These are phyloP conservation scores for Coemansia sp. DNA, from an alignment of 192 early-diverging fungal genomes.

Conservation along the genomic window DNA sequence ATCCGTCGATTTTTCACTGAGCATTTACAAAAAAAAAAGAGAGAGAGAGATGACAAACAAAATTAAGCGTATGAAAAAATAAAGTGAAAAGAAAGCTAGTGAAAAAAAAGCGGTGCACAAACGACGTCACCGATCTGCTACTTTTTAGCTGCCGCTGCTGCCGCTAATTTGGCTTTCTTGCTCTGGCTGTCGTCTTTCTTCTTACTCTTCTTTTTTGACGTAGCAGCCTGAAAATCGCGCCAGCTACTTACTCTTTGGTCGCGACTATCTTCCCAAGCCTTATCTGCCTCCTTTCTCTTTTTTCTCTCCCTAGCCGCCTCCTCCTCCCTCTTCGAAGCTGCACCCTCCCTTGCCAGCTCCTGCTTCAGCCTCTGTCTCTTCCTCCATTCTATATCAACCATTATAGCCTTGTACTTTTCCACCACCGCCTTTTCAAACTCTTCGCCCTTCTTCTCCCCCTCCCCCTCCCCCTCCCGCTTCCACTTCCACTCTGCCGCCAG, in stretches of 20 bases:
- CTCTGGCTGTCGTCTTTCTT: not conserved
- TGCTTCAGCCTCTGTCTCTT: conserved; percentile 39
- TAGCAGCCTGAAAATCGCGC: conserved; percentile 27
- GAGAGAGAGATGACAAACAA: not conserved
- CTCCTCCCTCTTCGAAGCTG: conserved; percentile 17
- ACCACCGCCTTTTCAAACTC: conserved; percentile 23
- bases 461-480: not conserved
- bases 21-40: conserved; percentile 1
- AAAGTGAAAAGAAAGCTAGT: not conserved
- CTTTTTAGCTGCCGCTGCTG: not conserved
- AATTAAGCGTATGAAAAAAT: not conserved
- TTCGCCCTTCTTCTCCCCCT: conserved; percentile 4
- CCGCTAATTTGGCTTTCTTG: not conserved
- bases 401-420: conserved; percentile 30
- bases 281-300: conserved; percentile 27
- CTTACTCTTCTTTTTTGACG: conserved; percentile 6
- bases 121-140: not conserved
- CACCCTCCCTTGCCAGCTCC: conserved; percentile 40
- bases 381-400: conserved; percentile 48
- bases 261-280: conserved; percentile 40
- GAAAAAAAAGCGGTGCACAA: not conserved
- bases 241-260: conserved; percentile 48
- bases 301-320: conserved; percentile 13
- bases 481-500: conserved; percentile 23
- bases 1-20: not conserved